These are phyloP conservation scores for Camellia granthamiana DNA, from an alignment of 148 eudicot species.

Conservation along the genomic window DNA sequence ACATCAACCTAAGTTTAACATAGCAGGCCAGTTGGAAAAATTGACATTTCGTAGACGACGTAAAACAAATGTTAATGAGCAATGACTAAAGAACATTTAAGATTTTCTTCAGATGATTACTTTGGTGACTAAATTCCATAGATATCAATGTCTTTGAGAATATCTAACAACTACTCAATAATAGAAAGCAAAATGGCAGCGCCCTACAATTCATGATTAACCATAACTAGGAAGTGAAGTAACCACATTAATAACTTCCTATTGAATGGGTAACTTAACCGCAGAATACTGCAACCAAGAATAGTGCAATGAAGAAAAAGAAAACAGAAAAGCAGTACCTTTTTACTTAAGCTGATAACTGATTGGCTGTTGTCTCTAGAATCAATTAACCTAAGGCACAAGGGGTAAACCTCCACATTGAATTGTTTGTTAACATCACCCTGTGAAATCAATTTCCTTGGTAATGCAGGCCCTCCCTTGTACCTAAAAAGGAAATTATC, in stretches of 20 bases:
- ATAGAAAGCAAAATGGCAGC: conserved; percentile 10
- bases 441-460: conserved; percentile 73
- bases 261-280: background rate
- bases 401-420: conserved; percentile 78
- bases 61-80: too few species aligned
- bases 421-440: conserved; percentile 62
- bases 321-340: conserved; percentile 40
- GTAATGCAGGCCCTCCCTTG: conserved; percentile 86
- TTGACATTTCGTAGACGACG: too few species aligned
- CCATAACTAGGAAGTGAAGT: background rate
- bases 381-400: conserved; percentile 66
- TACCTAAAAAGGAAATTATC: conserved; percentile 47
- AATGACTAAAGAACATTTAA: background rate
- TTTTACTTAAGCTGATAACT: conserved; percentile 65
- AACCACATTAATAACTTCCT: background rate
- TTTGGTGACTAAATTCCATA: background rate
- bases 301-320: background rate
- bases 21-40: background rate
- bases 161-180: background rate
- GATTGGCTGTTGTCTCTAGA: conserved; percentile 66
- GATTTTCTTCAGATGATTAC: background rate
- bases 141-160: background rate
- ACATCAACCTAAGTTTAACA: background rate
- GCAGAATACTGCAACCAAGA: background rate
- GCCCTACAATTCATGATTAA: background rate